These are phyloP conservation scores for Cyclotella cryptica DNA, from an alignment of 108 stramenopile species.

Conservation along the genomic window DNA sequence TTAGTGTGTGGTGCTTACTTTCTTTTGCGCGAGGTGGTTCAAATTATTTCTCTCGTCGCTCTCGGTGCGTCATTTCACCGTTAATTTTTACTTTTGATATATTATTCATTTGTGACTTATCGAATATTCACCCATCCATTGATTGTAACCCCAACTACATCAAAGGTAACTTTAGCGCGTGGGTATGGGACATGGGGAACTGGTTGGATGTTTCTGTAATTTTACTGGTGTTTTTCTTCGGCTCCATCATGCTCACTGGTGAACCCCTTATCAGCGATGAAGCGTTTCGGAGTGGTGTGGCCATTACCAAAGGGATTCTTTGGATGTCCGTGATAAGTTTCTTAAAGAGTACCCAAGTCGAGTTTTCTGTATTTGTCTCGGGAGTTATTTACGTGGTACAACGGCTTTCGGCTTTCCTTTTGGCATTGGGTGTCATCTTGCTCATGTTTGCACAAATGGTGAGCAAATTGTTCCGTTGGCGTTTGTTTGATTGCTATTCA, in stretches of 20 bases:
- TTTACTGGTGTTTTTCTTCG: conserved; percentile 71
- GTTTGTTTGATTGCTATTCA: neutral
- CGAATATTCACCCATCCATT: too few relatives aligned
- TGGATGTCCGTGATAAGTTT: conserved; percentile 85
- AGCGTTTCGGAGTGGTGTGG: conserved; percentile 69
- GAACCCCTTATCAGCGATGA: conserved; percentile 32
- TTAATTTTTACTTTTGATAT: too few relatives aligned
- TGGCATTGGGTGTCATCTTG: conserved; percentile 80
- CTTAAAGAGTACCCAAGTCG: conserved; percentile 80
- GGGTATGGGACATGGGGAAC: conserved; percentile 78
- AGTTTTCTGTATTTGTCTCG: conserved; percentile 86
- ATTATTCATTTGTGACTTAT: too few relatives aligned
- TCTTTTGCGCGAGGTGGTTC: conserved; percentile 50
- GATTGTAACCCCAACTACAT: too few relatives aligned
- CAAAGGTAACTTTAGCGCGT: conserved; percentile 47
- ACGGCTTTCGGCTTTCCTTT: conserved; percentile 78
- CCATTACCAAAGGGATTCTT: conserved; percentile 78
- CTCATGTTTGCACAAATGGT: conserved; percentile 87
- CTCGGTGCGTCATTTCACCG: conserved; percentile 21
- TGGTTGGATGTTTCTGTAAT: conserved; percentile 84
- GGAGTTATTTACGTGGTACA: conserved; percentile 84
- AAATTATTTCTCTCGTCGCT: conserved; percentile 56
- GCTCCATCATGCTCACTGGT: conserved; percentile 62
- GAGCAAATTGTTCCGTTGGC: neutral
- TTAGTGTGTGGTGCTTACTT: conserved; percentile 47